These are phyloP conservation scores for Lepraria neglecta DNA, from an alignment of 495 filamentous ascomycete species.

Conservation along the genomic window DNA sequence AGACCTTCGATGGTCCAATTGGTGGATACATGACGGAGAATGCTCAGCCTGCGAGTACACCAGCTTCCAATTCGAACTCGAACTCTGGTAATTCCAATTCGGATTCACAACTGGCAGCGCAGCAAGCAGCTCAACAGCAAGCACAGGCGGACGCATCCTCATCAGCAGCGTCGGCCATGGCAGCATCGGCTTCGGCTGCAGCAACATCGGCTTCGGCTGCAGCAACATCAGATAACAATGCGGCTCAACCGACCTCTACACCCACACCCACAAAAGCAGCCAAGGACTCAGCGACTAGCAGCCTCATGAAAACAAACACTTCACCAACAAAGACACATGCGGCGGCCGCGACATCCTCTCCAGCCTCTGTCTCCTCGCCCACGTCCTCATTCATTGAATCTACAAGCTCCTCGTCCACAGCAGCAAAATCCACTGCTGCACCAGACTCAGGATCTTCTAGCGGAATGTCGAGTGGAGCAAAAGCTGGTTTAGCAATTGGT, in stretches of 20 bases:
- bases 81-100: slow-evolving; percentile 16
- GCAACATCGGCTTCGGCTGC: slow-evolving; percentile 24
- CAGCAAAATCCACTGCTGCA: slow-evolving; percentile 17
- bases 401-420: slow-evolving; percentile 15
- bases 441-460: slow-evolving; percentile 28
- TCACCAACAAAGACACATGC: slow-evolving; percentile 6
- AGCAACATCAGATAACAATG: slow-evolving; percentile 26
- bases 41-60: slow-evolving; percentile 18
- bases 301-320: not conserved
- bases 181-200: slow-evolving; percentile 23
- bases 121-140: slow-evolving; percentile 16
- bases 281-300: not conserved
- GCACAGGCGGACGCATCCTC: slow-evolving; percentile 20
- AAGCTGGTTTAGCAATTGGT: slow-evolving; percentile 80
- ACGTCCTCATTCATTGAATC: slow-evolving; percentile 20
- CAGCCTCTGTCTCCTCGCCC: slow-evolving; percentile 25
- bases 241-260: slow-evolving; percentile 12
- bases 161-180: slow-evolving; percentile 17
- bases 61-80: slow-evolving; percentile 14
- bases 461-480: slow-evolving; percentile 60
- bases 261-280: not conserved
- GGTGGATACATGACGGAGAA: slow-evolving; percentile 49
- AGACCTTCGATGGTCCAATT: slow-evolving; percentile 51
- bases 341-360: slow-evolving; percentile 1
- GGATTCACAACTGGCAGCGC: not conserved